A percentile compares a stretch with the other conserved stretches of the same genome.
phyloP scores from a whole-genome alignment of 306 rosid species.

The Cicer judaicum region DNA sequence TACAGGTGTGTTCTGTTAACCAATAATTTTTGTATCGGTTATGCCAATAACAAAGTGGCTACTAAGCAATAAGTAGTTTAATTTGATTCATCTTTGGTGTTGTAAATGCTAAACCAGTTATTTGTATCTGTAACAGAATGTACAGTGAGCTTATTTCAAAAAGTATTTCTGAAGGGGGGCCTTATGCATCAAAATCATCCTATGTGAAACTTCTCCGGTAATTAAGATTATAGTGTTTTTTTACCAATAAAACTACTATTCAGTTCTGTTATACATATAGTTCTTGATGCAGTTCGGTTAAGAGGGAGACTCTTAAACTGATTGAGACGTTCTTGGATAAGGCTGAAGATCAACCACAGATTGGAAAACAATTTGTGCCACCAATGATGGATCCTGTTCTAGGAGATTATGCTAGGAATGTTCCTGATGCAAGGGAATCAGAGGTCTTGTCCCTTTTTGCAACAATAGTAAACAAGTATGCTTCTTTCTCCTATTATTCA shows the following conservation, averaged over 20 bases:
- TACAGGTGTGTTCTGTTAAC: constrained; percentile 68
- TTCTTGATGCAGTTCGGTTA: constrained; percentile 76
- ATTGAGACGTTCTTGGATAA: constrained; percentile 97
- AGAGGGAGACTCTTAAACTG: constrained; percentile 94
- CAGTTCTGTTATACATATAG: constrained; percentile 6
- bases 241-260: background rate
- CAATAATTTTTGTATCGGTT: background rate
- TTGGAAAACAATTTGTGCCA: constrained; percentile 97
- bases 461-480: constrained; percentile 88
- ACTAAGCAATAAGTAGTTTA: background rate
- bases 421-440: constrained; percentile 98
- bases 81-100: background rate
- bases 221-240: constrained; percentile 21
- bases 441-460: constrained; percentile 99
- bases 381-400: constrained; percentile 99
- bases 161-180: constrained; percentile 92
- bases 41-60: background rate
- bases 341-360: constrained; percentile 98
- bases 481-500: background rate
- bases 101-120: constrained; percentile 13
- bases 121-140: constrained; percentile 70
- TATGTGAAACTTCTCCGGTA: constrained; percentile 92
- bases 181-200: constrained; percentile 84
- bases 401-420: constrained; percentile 94
- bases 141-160: constrained; percentile 97